Evolutionary conservation across 768 basidiomycete species (phyloP), one percentile per base, ranked within the genome.

Genomic region (Daedalea quercina): DNA sequence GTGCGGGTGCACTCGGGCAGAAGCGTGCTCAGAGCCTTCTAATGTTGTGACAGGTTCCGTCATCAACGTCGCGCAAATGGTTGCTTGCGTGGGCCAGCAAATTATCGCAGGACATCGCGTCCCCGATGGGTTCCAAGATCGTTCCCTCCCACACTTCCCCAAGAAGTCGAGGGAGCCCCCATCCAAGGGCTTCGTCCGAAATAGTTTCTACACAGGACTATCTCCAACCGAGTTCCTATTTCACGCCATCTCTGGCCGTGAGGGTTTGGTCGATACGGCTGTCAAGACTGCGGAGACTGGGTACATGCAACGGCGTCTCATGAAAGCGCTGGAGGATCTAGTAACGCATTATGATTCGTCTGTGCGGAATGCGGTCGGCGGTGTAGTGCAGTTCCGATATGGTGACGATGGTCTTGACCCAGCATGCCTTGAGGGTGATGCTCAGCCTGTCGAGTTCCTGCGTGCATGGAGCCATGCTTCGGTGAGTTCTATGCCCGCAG

Each of bases 221-320:
- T 75, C 80, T 0, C 89, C 96, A 0, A 94, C 94, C 17, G 96
- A 99, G 65, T 99, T 99, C 73, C 67, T 99, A 50, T 98, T 98
- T 76, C 96, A 99, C 70, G 96, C 96, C 51, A 97, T 99, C 60
- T 96, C 94, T 13, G 96, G 96, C 53, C 87, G 96, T 62, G 96
- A 98, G 73, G 96, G 96, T 70, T 71, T 99, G 49, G 95, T 99
- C 63, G 96, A 99, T 72, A 99, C 96, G 0, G 96, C 96, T 23
- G 96, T 99, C 70, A 99, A 99, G 73, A 99, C 96, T 0, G 96
- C 96, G 13, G 96, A 99, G 70, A 99, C 96, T 1, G 96, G 96
- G 40, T 99, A 99, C 73, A 99, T 99, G 95, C 93, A 95, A 64
- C 84, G 96, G 47, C 90, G 96, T 52, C 70, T 99, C 56, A 98